Percentiles rank a stretch among this genome's conserved stretches.
Conservation (phyloP, 2,329 filamentous ascomycete species). For the Diaporthe sp. region DNA sequence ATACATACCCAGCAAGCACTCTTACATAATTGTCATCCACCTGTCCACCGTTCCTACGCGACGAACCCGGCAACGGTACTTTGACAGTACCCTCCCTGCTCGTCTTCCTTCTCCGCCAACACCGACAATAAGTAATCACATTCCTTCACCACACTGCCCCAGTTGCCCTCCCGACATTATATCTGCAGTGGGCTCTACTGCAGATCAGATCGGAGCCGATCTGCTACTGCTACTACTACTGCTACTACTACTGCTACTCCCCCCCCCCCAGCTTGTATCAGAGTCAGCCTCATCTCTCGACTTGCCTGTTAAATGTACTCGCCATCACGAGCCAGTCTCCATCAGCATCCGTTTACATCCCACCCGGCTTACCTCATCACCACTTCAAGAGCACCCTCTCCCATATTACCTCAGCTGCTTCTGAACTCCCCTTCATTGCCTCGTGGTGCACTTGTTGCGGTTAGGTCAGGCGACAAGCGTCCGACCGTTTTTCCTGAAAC, state of each 20-base stretch:
- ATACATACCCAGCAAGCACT: slow-evolving; percentile 13
- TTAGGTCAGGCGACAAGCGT: slow-evolving; percentile 29
- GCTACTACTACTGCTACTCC: slow-evolving; percentile 18
- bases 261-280: slow-evolving; percentile 11
- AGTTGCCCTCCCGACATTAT: slow-evolving; percentile 8
- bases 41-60: background rate
- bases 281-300: slow-evolving; percentile 23
- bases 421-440: background rate
- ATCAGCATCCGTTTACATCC: background rate
- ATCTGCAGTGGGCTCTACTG: slow-evolving; percentile 15
- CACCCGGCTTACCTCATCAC: slow-evolving; percentile 34
- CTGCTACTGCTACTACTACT: slow-evolving; percentile 19
- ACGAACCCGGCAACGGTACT: slow-evolving; percentile 7
- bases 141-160: slow-evolving; percentile 20
- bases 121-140: slow-evolving; percentile 30
- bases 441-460: slow-evolving; percentile 15
- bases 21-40: slow-evolving; percentile 27
- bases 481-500: slow-evolving; percentile 26
- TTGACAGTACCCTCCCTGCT: slow-evolving; percentile 3
- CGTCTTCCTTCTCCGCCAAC: slow-evolving; percentile 27
- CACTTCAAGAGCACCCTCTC: background rate
- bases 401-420: slow-evolving; percentile 21
- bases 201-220: slow-evolving; percentile 26
- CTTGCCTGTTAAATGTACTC: slow-evolving; percentile 18
- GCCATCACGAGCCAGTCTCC: background rate